Conservation (phyloP, 768 basidiomycete species). For the Pleurotus platypus region DNA sequence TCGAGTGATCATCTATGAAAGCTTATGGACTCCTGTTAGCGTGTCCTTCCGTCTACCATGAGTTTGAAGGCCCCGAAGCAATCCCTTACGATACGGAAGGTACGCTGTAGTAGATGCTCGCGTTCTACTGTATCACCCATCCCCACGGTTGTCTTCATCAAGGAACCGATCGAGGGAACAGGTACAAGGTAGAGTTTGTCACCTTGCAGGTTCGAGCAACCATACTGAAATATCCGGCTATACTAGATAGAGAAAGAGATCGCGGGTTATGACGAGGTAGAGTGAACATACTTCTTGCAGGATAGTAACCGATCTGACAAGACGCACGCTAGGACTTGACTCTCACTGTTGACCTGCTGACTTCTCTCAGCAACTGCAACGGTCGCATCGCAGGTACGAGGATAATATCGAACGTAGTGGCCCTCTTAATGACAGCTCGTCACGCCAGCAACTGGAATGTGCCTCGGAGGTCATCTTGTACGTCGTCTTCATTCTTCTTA, state of each 20-base stretch:
- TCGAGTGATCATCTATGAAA: too few species aligned
- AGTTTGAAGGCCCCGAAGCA: slow-evolving; percentile 85
- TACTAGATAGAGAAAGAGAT: slow-evolving; percentile 84
- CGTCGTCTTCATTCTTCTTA: slow-evolving; percentile 16
- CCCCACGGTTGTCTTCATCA: neutral
- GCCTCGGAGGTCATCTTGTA: slow-evolving; percentile 83
- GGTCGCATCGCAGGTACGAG: slow-evolving; percentile 80
- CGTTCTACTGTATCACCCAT: neutral
- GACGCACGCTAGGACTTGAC: slow-evolving; percentile 61
- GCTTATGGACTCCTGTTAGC: slow-evolving; percentile 35
- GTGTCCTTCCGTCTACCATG: slow-evolving; percentile 85
- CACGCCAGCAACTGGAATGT: slow-evolving; percentile 79
- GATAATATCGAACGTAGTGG: neutral
- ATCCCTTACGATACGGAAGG: slow-evolving; percentile 89
- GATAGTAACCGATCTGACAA: neutral
- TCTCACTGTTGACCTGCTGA: slow-evolving; percentile 71
- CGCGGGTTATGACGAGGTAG: slow-evolving; percentile 84
- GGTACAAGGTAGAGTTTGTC: slow-evolving; percentile 64
- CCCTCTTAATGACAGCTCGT: too few species aligned
- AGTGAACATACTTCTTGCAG: neutral
- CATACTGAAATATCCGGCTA: neutral
- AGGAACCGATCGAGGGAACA: slow-evolving; percentile 91
- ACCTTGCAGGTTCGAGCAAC: neutral
- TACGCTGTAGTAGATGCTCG: slow-evolving; percentile 15
- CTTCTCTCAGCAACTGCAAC: slow-evolving; percentile 76